A percentile compares a stretch with the other conserved stretches of the same genome.
Conservation (phyloP, 2,329 filamentous ascomycete genomes). For the Diaporthe ampelina region DNA sequence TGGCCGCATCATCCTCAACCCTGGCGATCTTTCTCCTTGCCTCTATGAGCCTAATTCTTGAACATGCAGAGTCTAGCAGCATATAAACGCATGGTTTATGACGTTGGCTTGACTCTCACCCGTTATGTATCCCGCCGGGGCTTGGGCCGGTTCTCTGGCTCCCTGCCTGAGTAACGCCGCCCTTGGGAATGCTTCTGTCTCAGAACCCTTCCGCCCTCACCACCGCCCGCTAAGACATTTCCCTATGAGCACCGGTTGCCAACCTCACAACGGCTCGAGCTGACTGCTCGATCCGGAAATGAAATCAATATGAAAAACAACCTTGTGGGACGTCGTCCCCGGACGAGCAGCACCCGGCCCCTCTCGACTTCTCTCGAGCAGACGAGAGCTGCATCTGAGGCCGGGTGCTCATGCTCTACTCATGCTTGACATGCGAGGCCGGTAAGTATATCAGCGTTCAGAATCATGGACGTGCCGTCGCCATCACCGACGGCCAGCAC, state of each 20-base stretch:
- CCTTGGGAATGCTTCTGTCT: slow-evolving; percentile 41
- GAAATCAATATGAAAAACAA: slow-evolving; percentile 31
- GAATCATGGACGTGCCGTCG: slow-evolving; percentile 33
- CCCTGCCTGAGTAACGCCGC: slow-evolving; percentile 27
- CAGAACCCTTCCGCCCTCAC: slow-evolving; percentile 18
- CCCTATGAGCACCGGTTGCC: slow-evolving; percentile 19
- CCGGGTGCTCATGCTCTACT: neutral
- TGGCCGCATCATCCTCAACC: neutral
- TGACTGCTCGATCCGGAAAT: slow-evolving; percentile 14
- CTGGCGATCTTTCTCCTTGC: slow-evolving; percentile 1
- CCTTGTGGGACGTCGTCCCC: neutral
- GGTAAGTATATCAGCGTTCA: neutral
- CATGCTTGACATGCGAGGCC: slow-evolving; percentile 20
- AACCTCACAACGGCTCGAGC: slow-evolving; percentile 40
- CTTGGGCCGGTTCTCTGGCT: neutral
- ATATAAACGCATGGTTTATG: neutral
- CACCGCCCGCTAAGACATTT: slow-evolving; percentile 12
- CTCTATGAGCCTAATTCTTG: neutral
- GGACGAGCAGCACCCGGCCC: neutral
- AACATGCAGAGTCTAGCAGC: neutral
- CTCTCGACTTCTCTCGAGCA: neutral
- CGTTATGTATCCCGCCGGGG: neutral
- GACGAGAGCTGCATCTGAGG: neutral
- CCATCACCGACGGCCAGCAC: slow-evolving; percentile 31
- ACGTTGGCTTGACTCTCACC: slow-evolving; percentile 8